Percentiles rank a stretch among this genome's conserved stretches.
Conservation (phyloP, 2,329 filamentous ascomycete genomes). For the Colletotrichum graminicola region DNA sequence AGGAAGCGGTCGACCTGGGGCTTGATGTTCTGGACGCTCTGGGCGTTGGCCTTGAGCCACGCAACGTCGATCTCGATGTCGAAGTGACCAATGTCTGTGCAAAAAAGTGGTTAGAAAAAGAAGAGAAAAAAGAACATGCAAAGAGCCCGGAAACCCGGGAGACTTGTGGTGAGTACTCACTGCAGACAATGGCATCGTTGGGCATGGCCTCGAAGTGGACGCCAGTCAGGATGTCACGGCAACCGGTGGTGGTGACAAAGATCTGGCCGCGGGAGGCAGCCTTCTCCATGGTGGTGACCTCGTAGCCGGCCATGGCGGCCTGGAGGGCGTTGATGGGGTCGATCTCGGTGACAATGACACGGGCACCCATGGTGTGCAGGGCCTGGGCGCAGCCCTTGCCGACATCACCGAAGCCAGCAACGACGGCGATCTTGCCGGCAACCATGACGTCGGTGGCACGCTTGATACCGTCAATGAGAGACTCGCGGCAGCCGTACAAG, state of each 20-base stretch:
- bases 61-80: constrained; percentile 99
- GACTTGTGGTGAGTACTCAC: constrained; percentile 60
- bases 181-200: constrained; percentile 99
- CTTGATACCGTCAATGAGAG: constrained; percentile 99
- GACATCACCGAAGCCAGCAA: constrained; percentile 98
- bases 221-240: constrained; percentile 95
- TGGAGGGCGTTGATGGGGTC: constrained; percentile 99
- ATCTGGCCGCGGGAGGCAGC: constrained; percentile 91
- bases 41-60: constrained; percentile 98
- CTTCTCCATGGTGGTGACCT: constrained; percentile 99
- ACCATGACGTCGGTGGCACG: constrained; percentile 99
- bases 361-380: constrained; percentile 96
- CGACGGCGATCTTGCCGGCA: constrained; percentile 97
- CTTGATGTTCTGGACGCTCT: constrained; percentile 98
- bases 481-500: constrained; percentile 99
- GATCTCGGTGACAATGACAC: constrained; percentile 95
- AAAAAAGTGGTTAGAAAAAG: constrained; percentile 31
- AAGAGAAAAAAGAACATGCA: background rate
- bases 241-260: constrained; percentile 99
- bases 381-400: constrained; percentile 98
- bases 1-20: constrained; percentile 98
- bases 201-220: constrained; percentile 95
- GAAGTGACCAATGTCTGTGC: constrained; percentile 94
- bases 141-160: background rate
- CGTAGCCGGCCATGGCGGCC: constrained; percentile 95